phyloP scores from a whole-genome alignment of 73 alveolate species.

The Paramecium biaurelia region DNA sequence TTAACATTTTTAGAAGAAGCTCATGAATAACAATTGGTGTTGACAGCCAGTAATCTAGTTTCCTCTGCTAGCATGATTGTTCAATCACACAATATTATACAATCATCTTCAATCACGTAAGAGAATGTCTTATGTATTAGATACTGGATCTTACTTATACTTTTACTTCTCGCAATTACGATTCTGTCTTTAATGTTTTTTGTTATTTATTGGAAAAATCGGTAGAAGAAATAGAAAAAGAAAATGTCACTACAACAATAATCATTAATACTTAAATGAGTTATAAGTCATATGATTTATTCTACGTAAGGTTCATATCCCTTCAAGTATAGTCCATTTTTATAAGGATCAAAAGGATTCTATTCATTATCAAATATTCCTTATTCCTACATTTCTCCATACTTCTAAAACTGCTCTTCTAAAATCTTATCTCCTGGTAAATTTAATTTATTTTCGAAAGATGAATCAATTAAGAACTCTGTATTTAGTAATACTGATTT shows the following conservation, averaged over 20 bases:
- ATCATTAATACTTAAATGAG: not conserved
- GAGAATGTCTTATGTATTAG: not conserved
- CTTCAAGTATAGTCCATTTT: not conserved
- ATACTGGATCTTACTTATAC: not conserved
- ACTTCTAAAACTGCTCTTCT: not conserved
- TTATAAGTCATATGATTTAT: not conserved
- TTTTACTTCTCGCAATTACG: not conserved
- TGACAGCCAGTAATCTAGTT: not conserved
- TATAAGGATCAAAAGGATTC: constrained; percentile 13
- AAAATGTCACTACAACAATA: not conserved
- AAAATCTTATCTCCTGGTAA: not conserved
- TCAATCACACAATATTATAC: not conserved
- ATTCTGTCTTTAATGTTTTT: not conserved
- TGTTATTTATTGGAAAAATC: not conserved
- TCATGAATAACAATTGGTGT: not conserved
- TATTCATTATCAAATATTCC: not conserved
- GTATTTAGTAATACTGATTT: not conserved
- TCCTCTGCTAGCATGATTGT: not conserved
- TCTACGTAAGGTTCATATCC: not conserved
- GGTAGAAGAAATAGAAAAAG: not conserved
- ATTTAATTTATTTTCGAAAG: not conserved
- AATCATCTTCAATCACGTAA: not conserved
- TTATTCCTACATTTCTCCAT: not conserved
- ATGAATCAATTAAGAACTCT: not conserved
- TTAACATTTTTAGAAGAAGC: not conserved